Base-by-base conservation (phyloP, 2,329 filamentous ascomycete species). In the Penicillium sclerotigenum region DNA sequence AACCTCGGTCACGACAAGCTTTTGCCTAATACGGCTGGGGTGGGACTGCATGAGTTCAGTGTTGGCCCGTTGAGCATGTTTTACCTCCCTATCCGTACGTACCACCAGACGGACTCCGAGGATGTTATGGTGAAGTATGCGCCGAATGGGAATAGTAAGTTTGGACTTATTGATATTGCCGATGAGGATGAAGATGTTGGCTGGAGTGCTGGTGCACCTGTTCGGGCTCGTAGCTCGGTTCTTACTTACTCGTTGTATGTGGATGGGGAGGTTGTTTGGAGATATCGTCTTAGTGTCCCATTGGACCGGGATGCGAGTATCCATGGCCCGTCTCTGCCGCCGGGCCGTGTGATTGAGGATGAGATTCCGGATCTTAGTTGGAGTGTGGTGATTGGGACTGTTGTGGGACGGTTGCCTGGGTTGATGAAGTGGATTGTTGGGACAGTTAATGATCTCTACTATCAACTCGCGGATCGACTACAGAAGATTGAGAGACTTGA, bases 21-120 rank as follows among this genome's bases (percentile, higher is more conserved):
- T 20, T 33, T 57, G 45, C 58, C 67, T 5, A 59, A 64, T 51
- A 67, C 61, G 20, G 60, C 63, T 3, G 73, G 68, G 6, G 55
- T 63, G 80, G 59, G 79, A 64, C 50, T 95, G 0, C 88, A 96
- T 66, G 94, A 99, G 72, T 97, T 97, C 73, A 94, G 90, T 24
- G 91, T 89, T 0, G 94, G 90, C 52, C 94, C 94, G 0, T 72
- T 99, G 49, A 95, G 87, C 71, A 96, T 97, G 81, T 99, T 99
- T 70, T 96, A 94, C 64, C 83, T 94, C 5, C 94, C 94, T 0
- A 77, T 93, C 24, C 82, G 87, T 2, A 93, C 91, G 0, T 99
- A 97, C 73, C 81, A 80, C 63, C 91, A 97, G 73, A 84, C 82
- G 1, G 91, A 95, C 63, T 81, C 87, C 1, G 86, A 92, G 64